Evolutionary conservation across 1,139 yeast genomes (phyloP).

Genomic region (Protomyces macrosporus): DNA sequence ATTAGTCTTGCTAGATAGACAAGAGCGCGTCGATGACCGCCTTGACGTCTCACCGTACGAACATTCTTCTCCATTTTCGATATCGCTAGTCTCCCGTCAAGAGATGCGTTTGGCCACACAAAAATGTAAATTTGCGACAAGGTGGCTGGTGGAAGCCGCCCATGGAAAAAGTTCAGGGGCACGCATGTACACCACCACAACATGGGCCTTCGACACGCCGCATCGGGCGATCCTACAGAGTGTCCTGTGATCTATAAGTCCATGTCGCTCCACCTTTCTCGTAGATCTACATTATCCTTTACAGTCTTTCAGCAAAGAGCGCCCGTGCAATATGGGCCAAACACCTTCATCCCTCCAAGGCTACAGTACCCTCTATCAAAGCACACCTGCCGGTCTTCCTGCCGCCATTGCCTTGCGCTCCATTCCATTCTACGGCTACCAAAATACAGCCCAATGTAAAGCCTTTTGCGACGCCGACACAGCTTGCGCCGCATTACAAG

Average conservation of each 20-base stretch:
- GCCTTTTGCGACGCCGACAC: not conserved
- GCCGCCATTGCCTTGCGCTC: not conserved
- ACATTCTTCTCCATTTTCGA: no score
- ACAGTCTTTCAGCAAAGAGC: no score
- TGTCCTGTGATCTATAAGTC: not conserved
- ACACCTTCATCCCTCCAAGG: not conserved
- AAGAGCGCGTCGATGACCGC: no score
- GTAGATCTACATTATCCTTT: no score
- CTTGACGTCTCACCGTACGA: no score
- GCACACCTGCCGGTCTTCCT: not conserved
- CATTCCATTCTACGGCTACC: not conserved
- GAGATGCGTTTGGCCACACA: not conserved
- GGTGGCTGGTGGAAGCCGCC: not conserved
- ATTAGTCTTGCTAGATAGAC: no score
- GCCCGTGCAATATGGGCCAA: not conserved
- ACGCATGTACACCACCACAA: not conserved
- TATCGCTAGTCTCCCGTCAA: no score
- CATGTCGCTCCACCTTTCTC: no score
- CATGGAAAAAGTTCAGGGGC: not conserved
- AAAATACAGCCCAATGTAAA: not conserved
- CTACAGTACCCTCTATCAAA: not conserved
- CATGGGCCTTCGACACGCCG: not conserved
- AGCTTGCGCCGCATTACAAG: not conserved
- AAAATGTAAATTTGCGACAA: not conserved
- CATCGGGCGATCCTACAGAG: not conserved